Evolutionary conservation across 768 basidiomycete genomes (phyloP).

Genomic region (Amanita muscaria): DNA sequence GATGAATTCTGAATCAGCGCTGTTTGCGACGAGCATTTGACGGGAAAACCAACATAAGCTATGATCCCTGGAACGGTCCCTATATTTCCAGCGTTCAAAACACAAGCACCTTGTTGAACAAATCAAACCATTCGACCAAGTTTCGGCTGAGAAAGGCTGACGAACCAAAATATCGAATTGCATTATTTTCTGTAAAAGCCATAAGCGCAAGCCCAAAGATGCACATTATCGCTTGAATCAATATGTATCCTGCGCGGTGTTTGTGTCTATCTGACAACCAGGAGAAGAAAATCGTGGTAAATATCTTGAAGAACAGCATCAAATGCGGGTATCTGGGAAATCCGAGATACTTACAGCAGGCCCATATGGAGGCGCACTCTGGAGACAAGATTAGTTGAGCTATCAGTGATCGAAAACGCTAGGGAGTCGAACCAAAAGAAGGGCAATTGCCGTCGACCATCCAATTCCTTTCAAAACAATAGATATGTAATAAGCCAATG

Average conservation of each 20-base stretch:
- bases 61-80: constrained; percentile 36
- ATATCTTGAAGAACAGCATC: constrained; percentile 18
- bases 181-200: constrained; percentile 28
- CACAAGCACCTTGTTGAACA: constrained; percentile 30
- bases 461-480: constrained; percentile 40
- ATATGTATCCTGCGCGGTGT: constrained; percentile 34
- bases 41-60: constrained; percentile 26
- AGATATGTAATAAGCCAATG: constrained; percentile 38
- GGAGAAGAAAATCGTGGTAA: constrained; percentile 34
- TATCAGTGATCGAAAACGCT: not conserved
- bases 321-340: not conserved
- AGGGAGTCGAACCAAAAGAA: constrained; percentile 31
- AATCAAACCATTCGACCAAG: not conserved
- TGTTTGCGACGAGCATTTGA: not conserved
- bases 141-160: not conserved
- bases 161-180: constrained; percentile 35
- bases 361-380: constrained; percentile 40
- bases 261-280: constrained; percentile 36
- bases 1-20: not conserved
- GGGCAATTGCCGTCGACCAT: constrained; percentile 25
- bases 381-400: constrained; percentile 1
- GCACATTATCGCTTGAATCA: constrained; percentile 28
- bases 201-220: constrained; percentile 30
- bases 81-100: constrained; percentile 34
- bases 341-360: constrained; percentile 23